A percentile compares a stretch with the other conserved stretches of the same genome.
These are phyloP conservation scores for Yamadazyma akitaensis DNA, from an alignment of 805 yeast genomes.

Conservation along the genomic window DNA sequence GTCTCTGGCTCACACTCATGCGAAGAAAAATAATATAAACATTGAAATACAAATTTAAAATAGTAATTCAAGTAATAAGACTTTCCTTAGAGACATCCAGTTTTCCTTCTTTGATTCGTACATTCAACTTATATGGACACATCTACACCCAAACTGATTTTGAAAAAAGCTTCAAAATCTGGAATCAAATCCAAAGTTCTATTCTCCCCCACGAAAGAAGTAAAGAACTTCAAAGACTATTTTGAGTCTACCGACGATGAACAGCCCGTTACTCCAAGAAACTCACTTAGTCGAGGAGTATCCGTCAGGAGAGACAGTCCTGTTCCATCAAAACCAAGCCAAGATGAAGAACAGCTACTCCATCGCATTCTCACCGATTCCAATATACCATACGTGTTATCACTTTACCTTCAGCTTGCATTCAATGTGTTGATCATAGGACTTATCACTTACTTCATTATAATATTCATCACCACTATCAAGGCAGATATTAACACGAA, in stretches of 20 bases:
- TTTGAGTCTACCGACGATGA: constrained; percentile 15
- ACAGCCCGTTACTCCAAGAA: background rate
- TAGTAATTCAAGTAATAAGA: background rate
- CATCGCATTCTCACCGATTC: constrained; percentile 33
- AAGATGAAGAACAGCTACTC: constrained; percentile 6
- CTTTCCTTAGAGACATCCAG: background rate
- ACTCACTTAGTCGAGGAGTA: background rate
- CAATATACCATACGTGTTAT: constrained; percentile 51
- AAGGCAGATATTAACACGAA: constrained; percentile 68
- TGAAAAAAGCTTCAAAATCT: constrained; percentile 6
- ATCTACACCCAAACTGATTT: constrained; percentile 15
- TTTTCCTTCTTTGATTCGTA: background rate
- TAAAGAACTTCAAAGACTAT: constrained; percentile 16
- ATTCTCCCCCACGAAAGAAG: constrained; percentile 34
- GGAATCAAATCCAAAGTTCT: constrained; percentile 19
- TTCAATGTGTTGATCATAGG: constrained; percentile 54
- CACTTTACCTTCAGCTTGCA: constrained; percentile 60
- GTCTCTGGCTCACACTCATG: constrained; percentile 4
- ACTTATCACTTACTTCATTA: constrained; percentile 49
- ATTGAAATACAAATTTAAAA: background rate
- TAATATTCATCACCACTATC: constrained; percentile 52
- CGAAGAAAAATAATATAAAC: constrained; percentile 1
- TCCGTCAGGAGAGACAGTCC: background rate
- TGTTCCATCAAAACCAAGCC: background rate
- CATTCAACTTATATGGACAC: constrained; percentile 1